Percentiles rank a stretch among this genome's conserved stretches.
Evolutionary conservation across 2,329 filamentous ascomycete species (phyloP).

Genomic region (Neophaeococcomyces mojaviensis): DNA sequence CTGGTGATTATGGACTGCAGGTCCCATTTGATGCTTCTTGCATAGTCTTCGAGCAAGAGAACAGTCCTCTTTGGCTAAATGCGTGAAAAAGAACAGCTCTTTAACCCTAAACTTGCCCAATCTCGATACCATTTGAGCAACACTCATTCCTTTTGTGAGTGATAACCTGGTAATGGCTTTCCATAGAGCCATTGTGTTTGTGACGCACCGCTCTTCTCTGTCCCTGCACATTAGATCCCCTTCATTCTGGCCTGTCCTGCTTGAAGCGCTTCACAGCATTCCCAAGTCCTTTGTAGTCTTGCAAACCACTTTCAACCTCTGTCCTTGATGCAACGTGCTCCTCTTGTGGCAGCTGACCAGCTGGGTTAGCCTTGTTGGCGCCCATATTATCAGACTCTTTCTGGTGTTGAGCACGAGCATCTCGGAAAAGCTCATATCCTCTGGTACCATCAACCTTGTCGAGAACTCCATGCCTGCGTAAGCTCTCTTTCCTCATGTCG

Average conservation of each 20-base stretch:
- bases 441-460: constrained; percentile 21
- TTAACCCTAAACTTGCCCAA: no score
- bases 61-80: no score
- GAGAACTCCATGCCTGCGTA: constrained; percentile 21
- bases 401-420: constrained; percentile 15
- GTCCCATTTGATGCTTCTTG: no score
- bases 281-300: constrained; percentile 16
- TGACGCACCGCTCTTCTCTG: no score
- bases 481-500: constrained; percentile 23
- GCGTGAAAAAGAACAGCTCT: no score
- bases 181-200: no score
- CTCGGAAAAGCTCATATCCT: constrained; percentile 18
- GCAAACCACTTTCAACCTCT: constrained; percentile 23
- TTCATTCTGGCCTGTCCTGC: constrained; percentile 9
- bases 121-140: no score
- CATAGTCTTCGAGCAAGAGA: no score
- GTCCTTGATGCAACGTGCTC: constrained; percentile 20
- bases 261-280: constrained; percentile 17
- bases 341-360: constrained; percentile 12
- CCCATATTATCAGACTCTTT: constrained; percentile 15
- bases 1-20: no score
- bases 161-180: no score
- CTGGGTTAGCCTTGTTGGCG: constrained; percentile 16
- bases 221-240: no score
- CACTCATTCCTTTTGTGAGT: no score